A percentile compares a stretch with the other conserved stretches of the same genome.
phyloP scores from a whole-genome alignment of 139 green algal species.

The Bryopsis sp. region DNA sequence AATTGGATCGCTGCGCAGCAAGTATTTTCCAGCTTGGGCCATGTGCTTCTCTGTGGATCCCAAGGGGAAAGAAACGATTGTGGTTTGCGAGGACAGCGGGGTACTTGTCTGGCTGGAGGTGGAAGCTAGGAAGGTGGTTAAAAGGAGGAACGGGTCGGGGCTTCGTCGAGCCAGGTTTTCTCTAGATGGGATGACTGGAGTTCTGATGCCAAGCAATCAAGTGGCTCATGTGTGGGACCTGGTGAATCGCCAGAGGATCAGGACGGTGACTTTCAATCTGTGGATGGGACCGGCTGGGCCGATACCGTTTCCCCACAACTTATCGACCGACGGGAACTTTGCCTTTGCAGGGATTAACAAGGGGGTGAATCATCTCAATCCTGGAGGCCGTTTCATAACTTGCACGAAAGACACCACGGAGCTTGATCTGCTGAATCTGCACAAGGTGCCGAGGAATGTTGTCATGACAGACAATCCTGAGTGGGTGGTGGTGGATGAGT shows the following conservation, averaged over 20 bases:
- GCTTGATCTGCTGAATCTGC: too few relatives aligned
- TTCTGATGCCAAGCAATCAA: conserved; percentile 6
- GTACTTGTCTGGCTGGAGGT: conserved; percentile 7
- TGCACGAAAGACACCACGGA: too few relatives aligned
- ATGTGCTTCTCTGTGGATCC: conserved; percentile 1
- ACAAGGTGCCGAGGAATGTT: too few relatives aligned
- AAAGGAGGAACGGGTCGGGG: not conserved
- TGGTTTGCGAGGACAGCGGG: conserved; percentile 17
- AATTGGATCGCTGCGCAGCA: not conserved
- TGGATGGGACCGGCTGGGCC: not conserved
- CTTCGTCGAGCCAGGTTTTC: not conserved
- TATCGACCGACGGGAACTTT: not conserved
- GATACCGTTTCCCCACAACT: conserved; percentile 7
- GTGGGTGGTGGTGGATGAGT: too few relatives aligned
- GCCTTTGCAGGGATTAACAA: conserved; percentile 1
- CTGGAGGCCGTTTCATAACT: too few relatives aligned
- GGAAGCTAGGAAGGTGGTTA: not conserved
- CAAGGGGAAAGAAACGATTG: not conserved
- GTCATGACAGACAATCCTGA: too few relatives aligned
- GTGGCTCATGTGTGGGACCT: conserved; percentile 6
- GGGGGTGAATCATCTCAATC: too few relatives aligned
- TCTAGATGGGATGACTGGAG: not conserved
- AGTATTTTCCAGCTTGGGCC: conserved; percentile 7
- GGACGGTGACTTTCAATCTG: not conserved
- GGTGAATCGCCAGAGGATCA: not conserved